Evolutionary conservation across 495 filamentous ascomycete species (phyloP).

Genomic region (Xylaria sp.): DNA sequence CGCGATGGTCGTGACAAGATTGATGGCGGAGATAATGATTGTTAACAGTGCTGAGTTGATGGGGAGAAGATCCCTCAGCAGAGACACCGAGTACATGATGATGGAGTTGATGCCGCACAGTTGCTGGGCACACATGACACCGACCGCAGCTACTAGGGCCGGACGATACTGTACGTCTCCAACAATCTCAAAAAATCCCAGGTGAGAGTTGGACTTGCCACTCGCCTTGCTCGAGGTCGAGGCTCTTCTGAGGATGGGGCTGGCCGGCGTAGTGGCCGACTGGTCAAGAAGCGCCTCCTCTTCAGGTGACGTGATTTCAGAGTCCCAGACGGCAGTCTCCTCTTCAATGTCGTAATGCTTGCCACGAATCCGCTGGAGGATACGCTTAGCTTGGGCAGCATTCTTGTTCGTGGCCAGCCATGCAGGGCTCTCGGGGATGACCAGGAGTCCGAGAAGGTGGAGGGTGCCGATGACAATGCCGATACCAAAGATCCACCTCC

Average conservation of each 20-base stretch:
- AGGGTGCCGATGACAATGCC: conserved; percentile 71
- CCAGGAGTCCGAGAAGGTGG: conserved; percentile 69
- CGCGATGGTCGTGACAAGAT: conserved; percentile 79
- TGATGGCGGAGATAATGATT: conserved; percentile 83
- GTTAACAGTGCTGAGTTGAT: conserved; percentile 79
- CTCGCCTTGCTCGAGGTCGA: conserved; percentile 55
- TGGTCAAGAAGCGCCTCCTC: conserved; percentile 56
- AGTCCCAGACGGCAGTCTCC: conserved; percentile 72
- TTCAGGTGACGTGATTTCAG: conserved; percentile 49
- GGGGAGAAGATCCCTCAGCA: conserved; percentile 78
- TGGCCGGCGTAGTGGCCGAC: conserved; percentile 29
- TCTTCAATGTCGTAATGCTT: conserved; percentile 70
- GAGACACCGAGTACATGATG: conserved; percentile 95
- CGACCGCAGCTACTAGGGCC: conserved; percentile 83
- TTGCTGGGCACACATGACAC: conserved; percentile 92
- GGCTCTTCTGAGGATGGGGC: conserved; percentile 35
- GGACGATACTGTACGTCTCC: conserved; percentile 71
- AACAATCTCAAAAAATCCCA: conserved; percentile 73
- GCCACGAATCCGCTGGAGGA: conserved; percentile 78
- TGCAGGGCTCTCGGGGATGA: conserved; percentile 83
- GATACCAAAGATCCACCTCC: conserved; percentile 81
- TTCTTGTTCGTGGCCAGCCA: conserved; percentile 79
- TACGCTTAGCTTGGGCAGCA: conserved; percentile 63
- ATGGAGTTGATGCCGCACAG: conserved; percentile 94
- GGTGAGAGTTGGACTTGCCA: conserved; percentile 46